Percentiles rank a stretch among this genome's conserved stretches.
These are phyloP conservation scores for Diaporthe citrichinensis DNA, from an alignment of 2,329 filamentous ascomycete genomes.

Conservation along the genomic window DNA sequence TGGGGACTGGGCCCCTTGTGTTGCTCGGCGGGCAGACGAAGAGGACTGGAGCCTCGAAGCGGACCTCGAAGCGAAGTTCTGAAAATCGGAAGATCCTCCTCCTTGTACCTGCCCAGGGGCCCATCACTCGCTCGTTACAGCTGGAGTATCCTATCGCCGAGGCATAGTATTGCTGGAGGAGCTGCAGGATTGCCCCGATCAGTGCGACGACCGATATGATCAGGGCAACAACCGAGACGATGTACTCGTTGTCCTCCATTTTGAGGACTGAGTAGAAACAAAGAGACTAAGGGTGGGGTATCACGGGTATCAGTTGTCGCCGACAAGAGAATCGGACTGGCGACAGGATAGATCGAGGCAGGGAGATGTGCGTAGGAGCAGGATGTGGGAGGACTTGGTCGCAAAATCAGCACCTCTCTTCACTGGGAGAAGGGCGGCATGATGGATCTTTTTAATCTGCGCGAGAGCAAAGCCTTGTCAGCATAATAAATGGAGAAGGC, in stretches of 20 bases:
- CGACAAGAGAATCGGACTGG: neutral
- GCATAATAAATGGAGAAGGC: constrained; percentile 16
- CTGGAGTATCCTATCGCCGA: constrained; percentile 65
- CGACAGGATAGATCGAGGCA: neutral
- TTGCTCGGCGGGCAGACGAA: constrained; percentile 63
- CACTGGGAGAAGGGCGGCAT: constrained; percentile 7
- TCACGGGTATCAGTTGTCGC: neutral
- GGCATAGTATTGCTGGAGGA: constrained; percentile 64
- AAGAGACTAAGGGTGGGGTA: neutral
- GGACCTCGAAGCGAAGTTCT: constrained; percentile 65
- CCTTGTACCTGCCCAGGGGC: constrained; percentile 59
- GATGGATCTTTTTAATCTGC: constrained; percentile 25
- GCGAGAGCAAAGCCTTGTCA: neutral
- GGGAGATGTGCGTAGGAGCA: neutral
- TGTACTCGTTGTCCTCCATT: constrained; percentile 48
- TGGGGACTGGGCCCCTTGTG: constrained; percentile 50
- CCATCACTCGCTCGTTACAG: constrained; percentile 63
- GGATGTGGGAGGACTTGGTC: neutral
- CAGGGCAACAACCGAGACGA: constrained; percentile 60
- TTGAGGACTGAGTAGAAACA: neutral
- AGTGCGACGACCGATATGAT: constrained; percentile 63
- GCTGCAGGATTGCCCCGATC: constrained; percentile 60
- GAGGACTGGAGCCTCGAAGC: constrained; percentile 65
- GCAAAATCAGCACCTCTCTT: neutral
- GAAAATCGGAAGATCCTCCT: constrained; percentile 56